A percentile compares a stretch with the other conserved stretches of the same genome.
These are phyloP conservation scores for Umbelopsis isabellina DNA, from an alignment of 192 early-diverging fungal species.

Conservation along the genomic window DNA sequence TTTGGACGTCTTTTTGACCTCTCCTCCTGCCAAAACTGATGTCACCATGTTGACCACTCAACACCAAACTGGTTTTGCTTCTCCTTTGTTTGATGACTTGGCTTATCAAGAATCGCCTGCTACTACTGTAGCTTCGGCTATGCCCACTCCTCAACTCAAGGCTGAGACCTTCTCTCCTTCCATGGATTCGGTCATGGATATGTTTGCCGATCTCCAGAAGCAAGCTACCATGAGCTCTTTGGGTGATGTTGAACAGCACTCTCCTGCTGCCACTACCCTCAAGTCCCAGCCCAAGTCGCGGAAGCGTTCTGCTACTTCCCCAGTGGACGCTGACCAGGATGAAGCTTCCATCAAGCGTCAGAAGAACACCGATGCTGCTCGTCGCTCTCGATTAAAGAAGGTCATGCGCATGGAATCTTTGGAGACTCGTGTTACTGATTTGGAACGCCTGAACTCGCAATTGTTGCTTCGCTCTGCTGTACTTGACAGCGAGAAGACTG, in stretches of 20 bases:
- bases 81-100: conserved; percentile 19
- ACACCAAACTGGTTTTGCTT: conserved; percentile 3
- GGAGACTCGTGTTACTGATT: conserved; percentile 76
- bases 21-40: conserved; percentile 27
- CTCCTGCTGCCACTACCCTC: background rate
- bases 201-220: conserved; percentile 17
- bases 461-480: conserved; percentile 51
- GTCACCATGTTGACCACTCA: background rate
- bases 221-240: conserved; percentile 12
- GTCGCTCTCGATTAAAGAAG: conserved; percentile 89
- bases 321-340: conserved; percentile 38
- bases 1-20: conserved; percentile 35
- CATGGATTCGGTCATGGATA: background rate
- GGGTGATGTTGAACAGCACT: background rate
- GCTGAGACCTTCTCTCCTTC: conserved; percentile 1
- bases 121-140: conserved; percentile 8
- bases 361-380: conserved; percentile 93
- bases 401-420: conserved; percentile 80
- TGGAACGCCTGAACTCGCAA: conserved; percentile 76
- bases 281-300: background rate
- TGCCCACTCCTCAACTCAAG: conserved; percentile 17
- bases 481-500: conserved; percentile 54
- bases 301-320: conserved; percentile 16
- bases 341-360: conserved; percentile 61
- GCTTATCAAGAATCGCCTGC: background rate